Evolutionary conservation across 148 eudicot genomes (phyloP).

Genomic region (Cornus florida): DNA sequence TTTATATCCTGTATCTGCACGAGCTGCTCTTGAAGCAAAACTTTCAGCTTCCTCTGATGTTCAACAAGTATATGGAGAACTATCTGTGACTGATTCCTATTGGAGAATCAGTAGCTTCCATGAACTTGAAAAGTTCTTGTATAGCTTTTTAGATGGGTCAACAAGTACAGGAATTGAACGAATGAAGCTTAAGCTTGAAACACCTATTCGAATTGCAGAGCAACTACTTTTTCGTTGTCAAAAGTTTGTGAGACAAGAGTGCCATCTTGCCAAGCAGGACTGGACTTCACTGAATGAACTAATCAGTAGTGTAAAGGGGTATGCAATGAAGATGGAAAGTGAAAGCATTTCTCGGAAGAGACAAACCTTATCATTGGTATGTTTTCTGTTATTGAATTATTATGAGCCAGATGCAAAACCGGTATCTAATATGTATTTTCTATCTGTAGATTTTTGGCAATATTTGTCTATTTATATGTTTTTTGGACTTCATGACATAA

Average conservation of each 20-base stretch:
- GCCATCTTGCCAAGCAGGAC: slow-evolving; percentile 69
- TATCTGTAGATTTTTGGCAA: not conserved
- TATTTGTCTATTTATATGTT: not conserved
- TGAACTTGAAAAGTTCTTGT: slow-evolving; percentile 75
- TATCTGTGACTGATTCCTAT: slow-evolving; percentile 24
- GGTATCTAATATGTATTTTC: not conserved
- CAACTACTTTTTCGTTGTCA: slow-evolving; percentile 84
- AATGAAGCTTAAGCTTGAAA: slow-evolving; percentile 86
- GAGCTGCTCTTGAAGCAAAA: slow-evolving; percentile 80
- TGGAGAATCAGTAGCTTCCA: slow-evolving; percentile 44
- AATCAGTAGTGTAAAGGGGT: slow-evolving; percentile 54
- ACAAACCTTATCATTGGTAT: slow-evolving; percentile 73
- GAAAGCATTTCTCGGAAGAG: slow-evolving; percentile 77
- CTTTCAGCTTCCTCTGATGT: slow-evolving; percentile 40
- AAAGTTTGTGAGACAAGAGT: slow-evolving; percentile 64
- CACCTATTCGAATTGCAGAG: slow-evolving; percentile 84
- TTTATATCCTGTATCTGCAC: slow-evolving; percentile 87
- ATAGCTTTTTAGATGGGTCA: slow-evolving; percentile 74
- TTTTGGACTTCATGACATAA: not conserved
- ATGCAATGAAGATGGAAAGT: slow-evolving; percentile 57
- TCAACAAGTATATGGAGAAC: slow-evolving; percentile 26
- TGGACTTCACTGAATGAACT: slow-evolving; percentile 57
- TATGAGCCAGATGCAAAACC: not conserved
- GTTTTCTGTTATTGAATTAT: slow-evolving; percentile 6
- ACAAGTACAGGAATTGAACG: slow-evolving; percentile 86